A percentile compares a stretch with the other conserved stretches of the same genome.
These are phyloP conservation scores for Bolboschoenus planiculmis DNA, from an alignment of 176 grass and related monocot species.

Conservation along the genomic window DNA sequence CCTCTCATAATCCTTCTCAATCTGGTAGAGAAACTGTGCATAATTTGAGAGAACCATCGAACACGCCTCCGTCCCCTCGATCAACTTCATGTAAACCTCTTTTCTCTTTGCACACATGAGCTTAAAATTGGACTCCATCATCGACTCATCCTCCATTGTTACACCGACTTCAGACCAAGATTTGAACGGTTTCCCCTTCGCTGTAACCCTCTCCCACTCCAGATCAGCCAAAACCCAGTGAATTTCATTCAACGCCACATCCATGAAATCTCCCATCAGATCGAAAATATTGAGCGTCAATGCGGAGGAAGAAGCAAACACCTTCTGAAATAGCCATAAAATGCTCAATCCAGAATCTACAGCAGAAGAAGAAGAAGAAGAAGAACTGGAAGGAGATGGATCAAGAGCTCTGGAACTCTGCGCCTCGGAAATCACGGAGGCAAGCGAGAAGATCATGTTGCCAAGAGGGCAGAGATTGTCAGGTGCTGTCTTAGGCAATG, in stretches of 20 bases:
- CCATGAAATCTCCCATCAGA: conserved; percentile 16
- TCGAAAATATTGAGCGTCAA: neutral
- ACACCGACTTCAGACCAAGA: conserved; percentile 20
- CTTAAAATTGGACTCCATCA: neutral
- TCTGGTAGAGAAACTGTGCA: conserved; percentile 18
- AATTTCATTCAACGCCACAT: neutral
- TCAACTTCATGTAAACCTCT: neutral
- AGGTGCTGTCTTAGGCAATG: conserved; percentile 10
- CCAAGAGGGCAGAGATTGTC: conserved; percentile 19
- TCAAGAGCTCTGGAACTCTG: conserved; percentile 1
- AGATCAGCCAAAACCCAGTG: conserved; percentile 20
- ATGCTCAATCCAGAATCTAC: conserved; percentile 11
- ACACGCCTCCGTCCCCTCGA: neutral
- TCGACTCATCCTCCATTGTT: neutral
- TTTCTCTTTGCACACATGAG: neutral
- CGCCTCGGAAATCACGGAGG: conserved; percentile 16
- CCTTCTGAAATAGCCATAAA: conserved; percentile 15
- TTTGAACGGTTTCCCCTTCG: neutral
- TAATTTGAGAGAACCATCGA: conserved; percentile 17
- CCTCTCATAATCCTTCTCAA: conserved; percentile 22
- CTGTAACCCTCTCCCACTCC: conserved; percentile 7
- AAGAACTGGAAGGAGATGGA: neutral
- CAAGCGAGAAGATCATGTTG: conserved; percentile 29
- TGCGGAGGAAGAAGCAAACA: conserved; percentile 12
- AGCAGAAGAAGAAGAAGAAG: neutral